These are phyloP conservation scores for Brassica balearica DNA, from an alignment of 441 rosid species.

Conservation along the genomic window DNA sequence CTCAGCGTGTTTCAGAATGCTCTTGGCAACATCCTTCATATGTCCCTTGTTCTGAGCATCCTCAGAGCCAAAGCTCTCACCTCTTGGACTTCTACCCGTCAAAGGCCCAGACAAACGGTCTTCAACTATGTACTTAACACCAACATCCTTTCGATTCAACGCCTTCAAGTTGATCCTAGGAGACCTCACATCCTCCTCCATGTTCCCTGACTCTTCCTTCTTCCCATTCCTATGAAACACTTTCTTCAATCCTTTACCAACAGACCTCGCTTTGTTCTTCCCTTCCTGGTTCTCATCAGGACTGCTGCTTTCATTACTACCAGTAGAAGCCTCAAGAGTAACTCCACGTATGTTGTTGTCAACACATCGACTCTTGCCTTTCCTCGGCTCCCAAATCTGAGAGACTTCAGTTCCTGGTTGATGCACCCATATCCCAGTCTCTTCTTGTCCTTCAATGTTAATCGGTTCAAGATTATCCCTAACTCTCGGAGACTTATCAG, in stretches of 20 bases:
- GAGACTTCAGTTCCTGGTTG: slow-evolving; percentile 82
- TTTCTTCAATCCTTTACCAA: slow-evolving; percentile 56
- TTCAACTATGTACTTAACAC: slow-evolving; percentile 57
- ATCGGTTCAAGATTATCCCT: slow-evolving; percentile 78
- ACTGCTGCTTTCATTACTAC: slow-evolving; percentile 56
- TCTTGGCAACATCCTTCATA: slow-evolving; percentile 68
- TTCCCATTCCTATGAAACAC: slow-evolving; percentile 62
- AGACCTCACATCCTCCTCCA: slow-evolving; percentile 52
- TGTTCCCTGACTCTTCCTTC: slow-evolving; percentile 52
- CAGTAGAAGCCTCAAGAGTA: slow-evolving; percentile 46
- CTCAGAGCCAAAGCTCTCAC: slow-evolving; percentile 48
- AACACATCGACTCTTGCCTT: slow-evolving; percentile 63
- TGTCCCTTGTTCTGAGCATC: slow-evolving; percentile 60
- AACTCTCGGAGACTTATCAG: slow-evolving; percentile 61
- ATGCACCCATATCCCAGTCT: slow-evolving; percentile 85
- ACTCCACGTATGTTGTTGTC: slow-evolving; percentile 57
- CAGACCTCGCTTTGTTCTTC: slow-evolving; percentile 42
- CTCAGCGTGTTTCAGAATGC: slow-evolving; percentile 68
- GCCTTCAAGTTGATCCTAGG: slow-evolving; percentile 66
- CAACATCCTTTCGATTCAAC: slow-evolving; percentile 50
- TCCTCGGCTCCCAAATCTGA: slow-evolving; percentile 87
- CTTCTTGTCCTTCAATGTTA: slow-evolving; percentile 74
- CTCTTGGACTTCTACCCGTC: slow-evolving; percentile 49
- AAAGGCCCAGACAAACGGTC: slow-evolving; percentile 48
- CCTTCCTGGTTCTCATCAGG: slow-evolving; percentile 60